Evolutionary conservation across 352 stramenopile genomes (phyloP).

Genomic region (Globisporangium viniferum): DNA sequence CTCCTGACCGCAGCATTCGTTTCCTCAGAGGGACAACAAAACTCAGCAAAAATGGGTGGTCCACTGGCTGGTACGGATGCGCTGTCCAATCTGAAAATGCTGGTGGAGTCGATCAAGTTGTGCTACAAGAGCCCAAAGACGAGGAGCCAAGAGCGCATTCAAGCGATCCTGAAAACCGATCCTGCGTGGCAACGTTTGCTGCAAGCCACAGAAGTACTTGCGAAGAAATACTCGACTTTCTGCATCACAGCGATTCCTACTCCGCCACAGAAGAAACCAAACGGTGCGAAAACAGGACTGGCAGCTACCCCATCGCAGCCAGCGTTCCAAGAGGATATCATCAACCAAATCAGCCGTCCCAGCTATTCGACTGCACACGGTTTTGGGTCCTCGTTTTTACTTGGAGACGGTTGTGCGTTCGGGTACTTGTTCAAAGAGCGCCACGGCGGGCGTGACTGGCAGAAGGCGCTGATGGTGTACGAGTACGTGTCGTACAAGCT

Average conservation of each 20-base stretch:
- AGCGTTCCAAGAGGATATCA: conserved; percentile 85
- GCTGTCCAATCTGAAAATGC: conserved; percentile 75
- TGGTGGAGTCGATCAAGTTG: conserved; percentile 76
- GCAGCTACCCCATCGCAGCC: conserved; percentile 41
- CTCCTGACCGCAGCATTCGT: conserved; percentile 61
- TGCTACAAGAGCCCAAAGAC: conserved; percentile 76
- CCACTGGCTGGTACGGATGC: conserved; percentile 57
- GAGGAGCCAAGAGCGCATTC: conserved; percentile 67
- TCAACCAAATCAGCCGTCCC: conserved; percentile 84
- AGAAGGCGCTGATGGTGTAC: conserved; percentile 84
- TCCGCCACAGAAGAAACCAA: conserved; percentile 27
- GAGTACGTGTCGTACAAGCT: conserved; percentile 86
- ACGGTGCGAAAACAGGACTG: conserved; percentile 10
- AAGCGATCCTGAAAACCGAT: conserved; percentile 44
- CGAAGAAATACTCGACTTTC: conserved; percentile 38
- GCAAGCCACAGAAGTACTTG: conserved; percentile 45
- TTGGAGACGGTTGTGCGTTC: conserved; percentile 81
- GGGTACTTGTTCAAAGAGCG: conserved; percentile 84
- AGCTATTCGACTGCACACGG: conserved; percentile 80
- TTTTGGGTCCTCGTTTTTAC: conserved; percentile 83
- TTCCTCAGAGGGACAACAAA: conserved; percentile 5
- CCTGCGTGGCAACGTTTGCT: conserved; percentile 58
- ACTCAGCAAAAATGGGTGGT: conserved; percentile 23
- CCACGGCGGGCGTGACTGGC: conserved; percentile 57
- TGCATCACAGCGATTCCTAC: conserved; percentile 59